Conservation (phyloP, 345 rosid genomes). For the Eucalyptus cladocalyx region DNA sequence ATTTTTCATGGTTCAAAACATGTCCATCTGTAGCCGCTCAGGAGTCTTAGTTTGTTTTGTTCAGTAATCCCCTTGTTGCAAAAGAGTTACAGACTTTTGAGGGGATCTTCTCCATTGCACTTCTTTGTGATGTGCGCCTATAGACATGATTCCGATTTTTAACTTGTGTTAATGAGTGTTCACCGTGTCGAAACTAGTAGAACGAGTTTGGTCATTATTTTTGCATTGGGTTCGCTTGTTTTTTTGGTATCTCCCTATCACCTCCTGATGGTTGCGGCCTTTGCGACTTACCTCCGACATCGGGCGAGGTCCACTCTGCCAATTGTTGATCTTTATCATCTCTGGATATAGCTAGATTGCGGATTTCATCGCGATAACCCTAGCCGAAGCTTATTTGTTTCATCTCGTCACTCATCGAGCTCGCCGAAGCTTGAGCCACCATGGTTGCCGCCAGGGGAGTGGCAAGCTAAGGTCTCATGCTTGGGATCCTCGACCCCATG, state of each 20-base stretch:
- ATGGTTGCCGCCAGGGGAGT: neutral
- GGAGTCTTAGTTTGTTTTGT: no score
- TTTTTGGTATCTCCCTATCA: neutral
- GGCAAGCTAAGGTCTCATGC: neutral
- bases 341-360: neutral
- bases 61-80: no score
- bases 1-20: no score
- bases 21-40: no score
- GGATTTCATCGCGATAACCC: neutral
- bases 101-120: no score
- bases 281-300: neutral
- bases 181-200: no score
- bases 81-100: no score
- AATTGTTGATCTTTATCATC: neutral
- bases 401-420: neutral
- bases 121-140: no score
- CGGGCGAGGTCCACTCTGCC: neutral
- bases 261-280: neutral
- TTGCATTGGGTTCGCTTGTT: neutral
- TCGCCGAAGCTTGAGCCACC: neutral
- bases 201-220: no score
- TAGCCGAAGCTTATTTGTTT: neutral
- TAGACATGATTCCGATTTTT: no score
- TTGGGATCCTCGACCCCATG: neutral
- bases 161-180: no score